Base-by-base conservation (phyloP, 805 yeast species). In the Myxozyma udenii region DNA sequence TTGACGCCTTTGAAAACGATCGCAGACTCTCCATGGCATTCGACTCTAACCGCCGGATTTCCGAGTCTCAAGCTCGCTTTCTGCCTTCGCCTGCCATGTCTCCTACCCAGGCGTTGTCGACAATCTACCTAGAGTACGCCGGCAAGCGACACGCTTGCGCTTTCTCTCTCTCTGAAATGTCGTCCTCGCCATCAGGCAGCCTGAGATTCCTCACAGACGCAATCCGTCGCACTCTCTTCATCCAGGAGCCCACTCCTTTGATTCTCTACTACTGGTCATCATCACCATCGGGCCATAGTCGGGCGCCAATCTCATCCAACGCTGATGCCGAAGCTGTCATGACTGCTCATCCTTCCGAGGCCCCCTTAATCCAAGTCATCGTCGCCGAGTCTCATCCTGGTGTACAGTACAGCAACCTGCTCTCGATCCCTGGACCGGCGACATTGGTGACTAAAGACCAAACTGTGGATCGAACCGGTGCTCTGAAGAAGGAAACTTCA, bases 231-330 rank as follows among this genome's bases (percentile, higher is more conserved):
- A 24, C 46, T 3, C 41, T 53, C 16, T 12, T 41, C 33, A 43
- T 53, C 16, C 41, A 47, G 1, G 53, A 53, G 3, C 33, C 44
- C 44, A 32, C 51, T 5, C 48, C 45, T 3, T 44, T 51, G n/a
- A 49, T 45, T 14, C 25, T 52, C 14, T 52, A 52, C 41, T 52
- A 43, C 26, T 19, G 32, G 9, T 28, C 25, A 40, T 46, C 25
- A 24, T 2, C 25, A 35, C 42, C 14, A 40, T 33, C 25, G 46
- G 30, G 2, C 23, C 39, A 21, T 39, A 9, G 18, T 39, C 42
- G 26, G 11, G 42, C n/a, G 14, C 56, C 46, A 30, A 48, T 52
- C 35, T 24, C 50, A 4, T 48, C 56, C 6, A 52, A 52, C 41
- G 46, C 46, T 4, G 50, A 52, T 14, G 56, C 53, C 5, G 48